Base-by-base conservation (phyloP, 495 filamentous ascomycete species). In the Cercophora newfieldiana region DNA sequence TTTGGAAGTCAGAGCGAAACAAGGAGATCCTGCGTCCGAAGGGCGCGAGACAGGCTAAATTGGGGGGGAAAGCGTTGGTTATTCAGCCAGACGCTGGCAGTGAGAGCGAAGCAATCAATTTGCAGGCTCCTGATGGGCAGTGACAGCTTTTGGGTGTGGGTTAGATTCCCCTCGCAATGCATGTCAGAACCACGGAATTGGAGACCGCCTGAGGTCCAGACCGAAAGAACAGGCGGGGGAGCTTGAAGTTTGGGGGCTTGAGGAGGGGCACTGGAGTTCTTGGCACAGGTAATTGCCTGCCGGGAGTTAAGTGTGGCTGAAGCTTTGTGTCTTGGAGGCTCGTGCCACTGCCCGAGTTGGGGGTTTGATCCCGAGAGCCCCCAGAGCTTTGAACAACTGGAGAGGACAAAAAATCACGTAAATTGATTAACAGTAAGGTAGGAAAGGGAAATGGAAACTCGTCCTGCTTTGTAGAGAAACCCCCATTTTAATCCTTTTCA, bases 11-110 rank as follows among this genome's bases (percentile, higher is more conserved):
- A 24, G 60, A 49, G 25, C n/a, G 26, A 62, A 62, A 16, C 30
- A 61, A 49, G 59, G 49, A 63, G 61, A 63, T 28, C n/a, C 61
- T 37, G 33, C 30, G 48, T 63, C 61, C 61, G 61, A 63, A 30
- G 24, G 49, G 37, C 29, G 26, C 21, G 28, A 8, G 61, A 55
- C 24, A 63, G 61, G 61, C 61, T 63, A 63, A 63, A 63, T 24
- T 6, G n/a, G 7, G 3, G 18, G n/a, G 7, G 3, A 8, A 18
- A 53, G 7, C 25, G 12, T 22, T 26, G 50, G 61, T 56, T 47
- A 60, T 60, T 63, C 50, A 63, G 61, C 19, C 49, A 63, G 30
- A n/a, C 14, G 44, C 29, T 29, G 2, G 54, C 26, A 7, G 59
- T 47, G 30, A 25, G 30, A 25, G 29, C 29, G 25, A 25, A 28